Conservation (phyloP, 2,329 filamentous ascomycete species). For the Arthroderma sp. region DNA sequence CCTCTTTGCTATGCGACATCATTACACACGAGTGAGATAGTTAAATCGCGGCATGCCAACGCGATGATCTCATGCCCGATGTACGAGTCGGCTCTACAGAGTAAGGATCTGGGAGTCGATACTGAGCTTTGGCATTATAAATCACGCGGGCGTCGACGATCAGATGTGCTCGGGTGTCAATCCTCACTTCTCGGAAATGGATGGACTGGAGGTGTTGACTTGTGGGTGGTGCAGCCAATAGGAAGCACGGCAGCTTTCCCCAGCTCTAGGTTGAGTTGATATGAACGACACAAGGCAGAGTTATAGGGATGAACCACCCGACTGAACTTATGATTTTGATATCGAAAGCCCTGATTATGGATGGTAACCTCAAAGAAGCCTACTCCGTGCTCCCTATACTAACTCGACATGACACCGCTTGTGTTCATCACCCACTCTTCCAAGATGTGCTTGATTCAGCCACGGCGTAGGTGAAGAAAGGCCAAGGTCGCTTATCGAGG, state of each 20-base stretch:
- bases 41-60: neutral
- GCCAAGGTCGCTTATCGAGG: neutral
- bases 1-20: neutral
- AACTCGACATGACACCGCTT: neutral
- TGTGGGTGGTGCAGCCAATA: neutral
- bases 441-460: neutral
- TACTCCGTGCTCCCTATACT: neutral
- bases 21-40: neutral
- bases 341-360: neutral
- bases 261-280: neutral
- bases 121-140: neutral
- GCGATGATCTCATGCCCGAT: neutral
- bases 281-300: neutral
- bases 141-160: neutral
- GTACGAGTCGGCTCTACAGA: neutral
- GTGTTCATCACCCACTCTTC: neutral
- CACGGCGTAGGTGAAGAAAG: neutral
- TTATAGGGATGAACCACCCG: neutral
- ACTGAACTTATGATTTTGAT: neutral
- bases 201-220: neutral
- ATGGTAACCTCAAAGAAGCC: neutral
- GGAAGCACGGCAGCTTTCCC: constrained; percentile 1
- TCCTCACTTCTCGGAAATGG: neutral
- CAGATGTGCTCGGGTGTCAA: neutral
- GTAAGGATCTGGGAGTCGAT: neutral